phyloP scores from a whole-genome alignment of 2,329 filamentous ascomycete species.

The Botrytis squamosa region DNA sequence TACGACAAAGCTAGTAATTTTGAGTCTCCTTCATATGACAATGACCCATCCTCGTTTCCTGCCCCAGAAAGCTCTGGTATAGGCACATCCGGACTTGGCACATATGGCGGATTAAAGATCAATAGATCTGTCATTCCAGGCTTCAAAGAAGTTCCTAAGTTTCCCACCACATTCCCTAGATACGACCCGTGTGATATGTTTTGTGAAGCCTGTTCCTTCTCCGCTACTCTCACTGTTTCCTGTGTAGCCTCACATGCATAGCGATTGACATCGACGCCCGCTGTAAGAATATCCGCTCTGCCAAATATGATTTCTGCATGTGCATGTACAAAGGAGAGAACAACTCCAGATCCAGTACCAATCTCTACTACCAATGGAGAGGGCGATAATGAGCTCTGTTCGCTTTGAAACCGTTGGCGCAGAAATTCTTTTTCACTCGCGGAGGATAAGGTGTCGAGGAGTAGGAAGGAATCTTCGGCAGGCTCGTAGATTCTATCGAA shows the following conservation, averaged over 20 bases:
- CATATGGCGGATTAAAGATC: conserved; percentile 96
- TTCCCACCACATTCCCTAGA: conserved; percentile 66
- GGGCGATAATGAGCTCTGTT: conserved; percentile 36
- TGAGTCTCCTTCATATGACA: conserved; percentile 73
- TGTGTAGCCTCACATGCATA: conserved; percentile 77
- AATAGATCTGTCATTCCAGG: conserved; percentile 70
- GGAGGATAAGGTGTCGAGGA: conserved; percentile 87
- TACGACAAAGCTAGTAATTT: conserved; percentile 83
- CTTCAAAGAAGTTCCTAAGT: conserved; percentile 65
- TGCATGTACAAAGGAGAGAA: conserved; percentile 83
- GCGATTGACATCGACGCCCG: conserved; percentile 81
- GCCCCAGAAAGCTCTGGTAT: conserved; percentile 55
- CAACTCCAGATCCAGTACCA: conserved; percentile 87
- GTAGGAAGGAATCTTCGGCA: conserved; percentile 90
- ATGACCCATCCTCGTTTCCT: conserved; percentile 33
- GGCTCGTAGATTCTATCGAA: conserved; percentile 92
- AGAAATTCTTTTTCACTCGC: conserved; percentile 35
- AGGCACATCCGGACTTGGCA: conserved; percentile 67
- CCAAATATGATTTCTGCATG: conserved; percentile 73
- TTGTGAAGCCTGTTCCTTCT: conserved; percentile 41
- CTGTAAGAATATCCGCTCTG: conserved; percentile 63
- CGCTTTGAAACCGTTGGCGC: conserved; percentile 23
- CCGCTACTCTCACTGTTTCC: conserved; percentile 60
- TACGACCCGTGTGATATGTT: conserved; percentile 48
- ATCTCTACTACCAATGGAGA: conserved; percentile 75